phyloP scores from a whole-genome alignment of 176 grass and related monocot genomes.

The Musa schizocarpa region DNA sequence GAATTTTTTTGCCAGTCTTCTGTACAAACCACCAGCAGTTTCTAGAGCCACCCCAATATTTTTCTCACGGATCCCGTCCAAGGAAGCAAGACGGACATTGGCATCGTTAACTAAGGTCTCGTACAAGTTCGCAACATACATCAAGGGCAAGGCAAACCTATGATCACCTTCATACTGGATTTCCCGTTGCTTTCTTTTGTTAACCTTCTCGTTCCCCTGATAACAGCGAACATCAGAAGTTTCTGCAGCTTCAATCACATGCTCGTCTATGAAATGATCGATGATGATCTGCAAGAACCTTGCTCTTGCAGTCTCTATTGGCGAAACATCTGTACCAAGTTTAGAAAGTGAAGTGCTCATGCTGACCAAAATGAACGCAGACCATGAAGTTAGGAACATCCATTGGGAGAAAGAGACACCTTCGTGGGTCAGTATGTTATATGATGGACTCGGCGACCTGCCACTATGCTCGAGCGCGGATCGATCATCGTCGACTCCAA shows the following conservation, averaged over 20 bases:
- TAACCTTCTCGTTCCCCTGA: slow-evolving; percentile 41
- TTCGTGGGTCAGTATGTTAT: slow-evolving; percentile 50
- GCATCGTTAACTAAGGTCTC: slow-evolving; percentile 72
- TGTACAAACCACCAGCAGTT: slow-evolving; percentile 85
- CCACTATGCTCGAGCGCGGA: slow-evolving; percentile 54
- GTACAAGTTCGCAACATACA: slow-evolving; percentile 89
- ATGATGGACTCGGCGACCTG: slow-evolving; percentile 46
- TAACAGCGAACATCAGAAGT: slow-evolving; percentile 25
- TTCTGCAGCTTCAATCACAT: slow-evolving; percentile 59
- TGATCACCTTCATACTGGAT: slow-evolving; percentile 62
- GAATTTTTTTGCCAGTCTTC: slow-evolving; percentile 73
- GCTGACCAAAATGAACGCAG: not conserved
- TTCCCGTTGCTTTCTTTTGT: slow-evolving; percentile 69
- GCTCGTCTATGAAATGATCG: slow-evolving; percentile 58
- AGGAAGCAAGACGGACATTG: slow-evolving; percentile 43
- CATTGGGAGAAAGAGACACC: slow-evolving; percentile 21
- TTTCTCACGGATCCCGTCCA: slow-evolving; percentile 55
- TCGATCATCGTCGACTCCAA: slow-evolving; percentile 56
- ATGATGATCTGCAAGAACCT: slow-evolving; percentile 70
- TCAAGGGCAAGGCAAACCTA: slow-evolving; percentile 67
- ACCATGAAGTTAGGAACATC: not conserved
- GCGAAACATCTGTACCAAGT: slow-evolving; percentile 49
- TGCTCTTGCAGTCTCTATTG: slow-evolving; percentile 55
- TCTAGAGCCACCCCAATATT: slow-evolving; percentile 80
- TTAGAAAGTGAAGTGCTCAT: not conserved